Evolutionary conservation across 2,329 filamentous ascomycete species (phyloP), one percentile per base, ranked within the genome.

Genomic region (Lecanosticta acicola): DNA sequence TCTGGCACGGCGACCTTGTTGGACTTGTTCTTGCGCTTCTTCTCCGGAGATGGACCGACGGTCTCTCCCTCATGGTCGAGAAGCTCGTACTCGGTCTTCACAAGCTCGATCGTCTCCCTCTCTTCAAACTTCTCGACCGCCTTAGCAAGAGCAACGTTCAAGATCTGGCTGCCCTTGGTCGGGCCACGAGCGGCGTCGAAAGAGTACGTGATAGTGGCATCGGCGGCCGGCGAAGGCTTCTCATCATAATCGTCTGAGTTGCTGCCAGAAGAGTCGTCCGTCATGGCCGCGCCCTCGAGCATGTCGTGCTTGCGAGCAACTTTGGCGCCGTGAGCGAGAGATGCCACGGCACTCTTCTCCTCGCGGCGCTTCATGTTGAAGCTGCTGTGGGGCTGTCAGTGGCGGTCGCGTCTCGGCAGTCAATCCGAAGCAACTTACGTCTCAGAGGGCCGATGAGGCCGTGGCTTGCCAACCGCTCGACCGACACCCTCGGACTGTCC

Each of bases 111-210:
- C 2, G 77, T 81, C 65, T 79, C 74, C 56, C 74, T 74, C 50
- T 73, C 75, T 66, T 82, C 78, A 59, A 74, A 82, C 52, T 71
- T 73, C 67, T 79, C 73, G 33, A 81, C 74, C 1, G 79, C 79
- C 62, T 78, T 74, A 45, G 69, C 71, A 26, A 82, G 67, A 9
- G 79, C 78, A 13, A 69, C 68, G 48, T 75, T 74, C 39, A 82
- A 68, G 59, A 82, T 72, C 59, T 78, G 76, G 63, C 75, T 76
- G 33, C 78, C 78, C 24, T 73, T 68, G 48, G 64, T 69, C 13
- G 76, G 76, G 19, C 72, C 72, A 16, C 66, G 64, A 3, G 66
- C 57, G 10, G 72, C 70, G 49, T 80, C 77, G 65, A 71, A 81
- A 34, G 73, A 76, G 64, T 78, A 77, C 40, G 75, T 66, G 48